These are phyloP conservation scores for Aspergillus proliferans DNA, from an alignment of 2,329 filamentous ascomycete genomes.

Conservation along the genomic window DNA sequence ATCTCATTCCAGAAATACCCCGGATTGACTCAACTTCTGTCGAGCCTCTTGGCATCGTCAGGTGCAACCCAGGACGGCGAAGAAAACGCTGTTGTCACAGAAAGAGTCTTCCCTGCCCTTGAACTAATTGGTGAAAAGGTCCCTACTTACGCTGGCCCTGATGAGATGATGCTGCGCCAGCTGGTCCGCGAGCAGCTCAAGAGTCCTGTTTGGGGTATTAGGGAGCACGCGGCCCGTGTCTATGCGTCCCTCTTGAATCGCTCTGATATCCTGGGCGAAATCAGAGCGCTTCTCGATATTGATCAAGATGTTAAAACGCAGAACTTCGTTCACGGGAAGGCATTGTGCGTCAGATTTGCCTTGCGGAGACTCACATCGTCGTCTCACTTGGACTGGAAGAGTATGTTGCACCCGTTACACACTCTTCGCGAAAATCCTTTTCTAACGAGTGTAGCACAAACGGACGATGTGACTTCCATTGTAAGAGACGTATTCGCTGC, in stretches of 20 bases:
- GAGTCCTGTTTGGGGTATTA: constrained; percentile 40
- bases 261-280: constrained; percentile 24
- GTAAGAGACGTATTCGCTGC: constrained; percentile 20
- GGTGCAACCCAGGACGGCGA: constrained; percentile 10
- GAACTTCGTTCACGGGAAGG: constrained; percentile 37
- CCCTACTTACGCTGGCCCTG: constrained; percentile 26
- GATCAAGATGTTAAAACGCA: constrained; percentile 17
- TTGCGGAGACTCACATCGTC: constrained; percentile 30
- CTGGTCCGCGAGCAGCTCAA: constrained; percentile 34
- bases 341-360: constrained; percentile 34
- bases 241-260: constrained; percentile 34
- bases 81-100: constrained; percentile 28
- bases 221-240: constrained; percentile 42
- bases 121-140: constrained; percentile 42
- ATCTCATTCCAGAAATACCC: constrained; percentile 38
- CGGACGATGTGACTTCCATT: constrained; percentile 18
- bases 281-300: constrained; percentile 19
- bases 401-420: constrained; percentile 14
- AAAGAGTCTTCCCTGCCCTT: constrained; percentile 41
- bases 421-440: neutral
- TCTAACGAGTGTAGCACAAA: constrained; percentile 17
- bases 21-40: constrained; percentile 32
- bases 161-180: constrained; percentile 25
- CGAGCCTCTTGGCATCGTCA: constrained; percentile 26
- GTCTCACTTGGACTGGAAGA: constrained; percentile 28